Base-by-base conservation (phyloP, 257 asterid species). In the Penstemon newberryi region DNA sequence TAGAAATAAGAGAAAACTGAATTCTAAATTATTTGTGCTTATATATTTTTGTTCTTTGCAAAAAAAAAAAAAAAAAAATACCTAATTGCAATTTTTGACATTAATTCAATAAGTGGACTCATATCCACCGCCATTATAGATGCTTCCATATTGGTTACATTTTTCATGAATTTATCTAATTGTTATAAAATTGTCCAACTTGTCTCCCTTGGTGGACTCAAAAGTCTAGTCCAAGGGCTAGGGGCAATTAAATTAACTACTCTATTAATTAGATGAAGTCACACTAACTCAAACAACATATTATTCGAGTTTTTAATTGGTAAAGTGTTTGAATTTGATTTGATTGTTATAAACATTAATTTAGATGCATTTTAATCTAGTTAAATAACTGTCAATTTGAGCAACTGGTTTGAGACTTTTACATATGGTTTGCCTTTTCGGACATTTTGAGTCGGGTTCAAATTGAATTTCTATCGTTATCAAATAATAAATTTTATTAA, bases 61-160 rank as follows among this genome's bases (percentile, higher is more conserved):
- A 56, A 6, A 49, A 49, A 12, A 43, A 11, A 56, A 45, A 59
- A 50, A 72, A 56, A 72, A 51, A 66, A 56, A 60, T 67, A 72
- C 81, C 83, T 77, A 81, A 78, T 61, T 63, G 59, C 65, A 75
- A 63, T 18, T 60, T 69, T 60, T 69, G 77, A 72, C 80, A 75
- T 46, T 43, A 25, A 56, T n/a, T 8, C 56, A 67, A 53, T 0
- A 44, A 78, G 83, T 81, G 79, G 83, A 38, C 42, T 47, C 66
- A 15, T 57, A 75, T 78, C 83, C 67, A 69, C 77, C 68, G 55
- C 77, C 81, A 78, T 65, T 72, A 71, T 49, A 69, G 79, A 75
- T 69, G 79, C 45, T 71, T 73, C 77, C 64, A 47, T 39, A 25
- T 25, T 69, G 37, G 19, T 4, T 37, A 69, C n/a, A 38, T 45